Evolutionary conservation across 202 grass and related monocot genomes (phyloP), one percentile per base, ranked within the genome.

Genomic region (Musa balbisiana): DNA sequence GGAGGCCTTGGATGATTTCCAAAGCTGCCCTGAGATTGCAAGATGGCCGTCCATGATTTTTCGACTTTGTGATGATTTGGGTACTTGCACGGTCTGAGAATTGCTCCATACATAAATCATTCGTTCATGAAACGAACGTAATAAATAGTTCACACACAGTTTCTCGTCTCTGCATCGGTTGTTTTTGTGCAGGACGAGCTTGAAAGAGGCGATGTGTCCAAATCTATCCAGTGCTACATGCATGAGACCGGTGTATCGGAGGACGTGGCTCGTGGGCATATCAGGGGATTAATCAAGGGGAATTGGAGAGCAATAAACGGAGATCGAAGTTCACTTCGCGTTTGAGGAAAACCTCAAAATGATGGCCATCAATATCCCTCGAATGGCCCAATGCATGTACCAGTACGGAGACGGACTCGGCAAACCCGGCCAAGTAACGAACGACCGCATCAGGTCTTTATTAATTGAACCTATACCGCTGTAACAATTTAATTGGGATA

Each of bases 291-390:
- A 10, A 68, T 76, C 23, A 20, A 12, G 23, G 29, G 29, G 52
- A 3, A 76, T 15, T 82, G 62, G 80, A 70, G 6, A 25, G n/a
- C 52, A 12, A 14, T 82, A 49, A 82, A 82, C 70, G 63, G 62
- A 26, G 52, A 69, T 59, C 10, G 55, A n/a, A 3, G 17, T 14
- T 10, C 1, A 70, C 55, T 76, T 82, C 23, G 59, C 21, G 0
- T 51, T 82, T 76, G 49, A 70, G 11, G 71, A 82, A 27, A 69
- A 76, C 25, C 66, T 76, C 0, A 82, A 14, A 15, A 62, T 1
- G 20, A 2, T 73, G 22, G 67, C 52, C 14, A 72, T 72, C 6
- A 83, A 78, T 12, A 1, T 78, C 0, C 1, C 81, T 11, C 53
- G 53, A 33, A 73, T 55, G 16, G 6, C 33, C 11, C 74, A 64